A percentile compares a stretch with the other conserved stretches of the same genome.
Evolutionary conservation across 345 rosid species (phyloP).

Genomic region (Syzygium jambos): DNA sequence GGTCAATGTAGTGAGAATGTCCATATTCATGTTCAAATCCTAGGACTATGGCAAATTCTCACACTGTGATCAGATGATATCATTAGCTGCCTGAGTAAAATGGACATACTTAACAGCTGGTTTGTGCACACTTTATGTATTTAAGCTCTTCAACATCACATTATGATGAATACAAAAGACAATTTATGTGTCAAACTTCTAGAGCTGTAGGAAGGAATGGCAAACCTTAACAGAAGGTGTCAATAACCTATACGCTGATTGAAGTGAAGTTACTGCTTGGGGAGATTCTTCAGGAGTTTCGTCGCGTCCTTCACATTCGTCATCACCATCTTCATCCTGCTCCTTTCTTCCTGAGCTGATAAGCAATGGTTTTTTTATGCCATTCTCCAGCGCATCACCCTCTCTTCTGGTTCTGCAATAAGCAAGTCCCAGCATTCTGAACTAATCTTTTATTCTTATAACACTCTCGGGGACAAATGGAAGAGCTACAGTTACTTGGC

Average conservation of each 20-base stretch:
- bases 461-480: not conserved
- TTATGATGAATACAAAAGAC: not conserved
- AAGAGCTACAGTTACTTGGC: not conserved
- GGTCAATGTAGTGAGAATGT: not conserved
- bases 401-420: constrained; percentile 42
- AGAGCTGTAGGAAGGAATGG: not conserved
- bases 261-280: constrained; percentile 58
- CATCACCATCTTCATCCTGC: constrained; percentile 48
- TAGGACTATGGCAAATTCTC: not conserved
- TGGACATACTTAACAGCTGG: not conserved
- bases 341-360: constrained; percentile 34
- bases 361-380: constrained; percentile 69
- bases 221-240: constrained; percentile 95
- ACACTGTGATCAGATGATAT: not conserved
- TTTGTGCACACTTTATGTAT: not conserved
- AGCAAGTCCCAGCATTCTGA: constrained; percentile 3
- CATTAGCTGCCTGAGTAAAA: not conserved
- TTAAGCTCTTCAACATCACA: not conserved
- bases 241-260: constrained; percentile 74
- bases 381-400: constrained; percentile 58
- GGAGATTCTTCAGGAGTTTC: constrained; percentile 58
- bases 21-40: not conserved
- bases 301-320: constrained; percentile 57
- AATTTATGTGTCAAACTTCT: not conserved
- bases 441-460: not conserved